phyloP scores from a whole-genome alignment of 1,139 yeast genomes.

The Kodamaea arcana region DNA sequence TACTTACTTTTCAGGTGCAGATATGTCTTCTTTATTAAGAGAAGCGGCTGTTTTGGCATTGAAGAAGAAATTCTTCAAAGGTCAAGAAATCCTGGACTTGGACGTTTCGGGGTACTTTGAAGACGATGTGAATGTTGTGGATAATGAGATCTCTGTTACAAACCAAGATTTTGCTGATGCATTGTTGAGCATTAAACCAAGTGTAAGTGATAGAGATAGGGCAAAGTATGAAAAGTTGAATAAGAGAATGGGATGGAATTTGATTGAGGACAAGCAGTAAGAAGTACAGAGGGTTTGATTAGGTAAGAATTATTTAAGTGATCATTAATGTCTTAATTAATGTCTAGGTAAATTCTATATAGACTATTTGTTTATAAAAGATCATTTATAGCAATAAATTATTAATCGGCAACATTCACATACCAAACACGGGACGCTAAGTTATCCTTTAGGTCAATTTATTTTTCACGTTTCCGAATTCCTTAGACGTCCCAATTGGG shows the following conservation, averaged over 20 bases:
- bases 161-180: conserved; percentile 68
- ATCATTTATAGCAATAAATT: too few relatives aligned
- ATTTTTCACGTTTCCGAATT: too few relatives aligned
- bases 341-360: too few relatives aligned
- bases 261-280: conserved; percentile 20
- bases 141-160: conserved; percentile 50
- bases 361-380: too few relatives aligned
- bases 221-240: conserved; percentile 64
- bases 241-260: conserved; percentile 57
- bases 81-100: conserved; percentile 46
- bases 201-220: conserved; percentile 86
- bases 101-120: conserved; percentile 42
- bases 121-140: conserved; percentile 23
- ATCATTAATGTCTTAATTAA: too few relatives aligned
- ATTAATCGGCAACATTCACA: too few relatives aligned
- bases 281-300: too few relatives aligned
- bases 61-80: conserved; percentile 60
- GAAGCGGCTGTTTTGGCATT: conserved; percentile 91
- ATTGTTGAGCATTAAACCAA: conserved; percentile 72
- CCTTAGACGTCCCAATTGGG: too few relatives aligned
- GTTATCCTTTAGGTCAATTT: too few relatives aligned
- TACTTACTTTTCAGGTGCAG: conserved; percentile 93
- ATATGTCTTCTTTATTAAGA: conserved; percentile 82
- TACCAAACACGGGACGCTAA: too few relatives aligned
- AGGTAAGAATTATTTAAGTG: too few relatives aligned